Evolutionary conservation across 441 rosid species (phyloP), one percentile per base, ranked within the genome.

Genomic region (Pelargonium citronellum): DNA sequence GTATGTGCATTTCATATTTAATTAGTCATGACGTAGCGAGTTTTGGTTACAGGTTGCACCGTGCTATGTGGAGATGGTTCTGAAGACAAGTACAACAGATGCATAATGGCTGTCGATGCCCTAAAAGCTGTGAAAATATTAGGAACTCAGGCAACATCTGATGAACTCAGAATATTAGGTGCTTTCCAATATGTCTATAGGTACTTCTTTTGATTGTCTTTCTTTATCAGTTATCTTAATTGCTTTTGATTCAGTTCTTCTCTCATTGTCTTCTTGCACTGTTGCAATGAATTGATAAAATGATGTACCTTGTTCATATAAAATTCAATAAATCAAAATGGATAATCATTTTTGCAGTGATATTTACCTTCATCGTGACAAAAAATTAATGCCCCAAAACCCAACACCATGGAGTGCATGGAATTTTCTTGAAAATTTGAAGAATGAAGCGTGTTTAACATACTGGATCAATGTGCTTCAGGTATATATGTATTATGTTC

Each of bases 331-430:
- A 30, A 30, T 30, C 2, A 34, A 34, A 34, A 34, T 34, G 39
- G 66, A 71, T 12, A 58, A 71, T 55, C 70, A 57, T n/a, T 0
- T 70, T 81, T 71, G 80, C 93, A 94, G 95, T 37, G 95, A 89
- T 57, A 81, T 89, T 60, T 91, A 74, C 79, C 97, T 94, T 68
- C 98, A 91, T 68, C 87, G 70, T 7, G 97, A 94, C 72, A 83
- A 67, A 83, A 85, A 20, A 24, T 82, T 89, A 58, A 94, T 94
- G 97, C 98, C 96, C 5, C 74, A 77, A 73, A 89, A 80, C 73
- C 80, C 78, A 75, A 88, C 90, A 68, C 96, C 97, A 0, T 91
- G 98, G 97, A 86, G 98, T 69, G 86, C 96, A 0, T 94, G 97
- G 96, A 94, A 94, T 72, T 94, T 94, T 82, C 85, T 89, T 9